A percentile compares a stretch with the other conserved stretches of the same genome.
Conservation (phyloP, 2,329 filamentous ascomycete species). For the Alternaria brassicae region DNA sequence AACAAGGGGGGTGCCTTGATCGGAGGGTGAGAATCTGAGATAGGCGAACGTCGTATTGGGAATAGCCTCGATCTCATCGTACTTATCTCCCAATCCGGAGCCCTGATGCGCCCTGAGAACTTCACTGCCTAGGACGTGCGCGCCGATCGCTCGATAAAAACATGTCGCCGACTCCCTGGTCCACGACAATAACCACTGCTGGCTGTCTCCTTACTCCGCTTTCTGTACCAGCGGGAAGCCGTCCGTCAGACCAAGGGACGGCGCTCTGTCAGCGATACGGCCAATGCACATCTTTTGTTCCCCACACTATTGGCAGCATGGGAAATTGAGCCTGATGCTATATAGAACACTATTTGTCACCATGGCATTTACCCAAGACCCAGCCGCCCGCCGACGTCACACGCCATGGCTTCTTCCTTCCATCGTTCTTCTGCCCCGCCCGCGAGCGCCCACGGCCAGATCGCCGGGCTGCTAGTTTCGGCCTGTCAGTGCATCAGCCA, state of each 20-base stretch:
- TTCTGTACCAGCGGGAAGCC: neutral
- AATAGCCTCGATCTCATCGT: slow-evolving; percentile 22
- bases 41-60: slow-evolving; percentile 22
- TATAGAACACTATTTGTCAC: slow-evolving; percentile 14
- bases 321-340: neutral
- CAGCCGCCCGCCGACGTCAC: slow-evolving; percentile 16
- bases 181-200: neutral
- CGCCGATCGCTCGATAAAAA: slow-evolving; percentile 8
- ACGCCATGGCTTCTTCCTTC: slow-evolving; percentile 5
- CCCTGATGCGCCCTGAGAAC: slow-evolving; percentile 4
- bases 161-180: slow-evolving; percentile 10
- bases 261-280: neutral
- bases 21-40: slow-evolving; percentile 4
- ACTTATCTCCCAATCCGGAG: neutral
- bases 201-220: neutral
- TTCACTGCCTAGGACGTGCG: slow-evolving; percentile 2
- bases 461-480: slow-evolving; percentile 11
- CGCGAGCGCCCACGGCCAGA: slow-evolving; percentile 10
- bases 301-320: slow-evolving; percentile 3
- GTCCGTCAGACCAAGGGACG: neutral
- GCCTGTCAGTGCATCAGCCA: slow-evolving; percentile 7
- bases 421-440: slow-evolving; percentile 12
- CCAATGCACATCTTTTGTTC: neutral
- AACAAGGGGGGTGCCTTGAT: slow-evolving; percentile 14
- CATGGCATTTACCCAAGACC: neutral